phyloP scores from a whole-genome alignment of 2,329 filamentous ascomycete genomes.

The Aspergillus tanneri region DNA sequence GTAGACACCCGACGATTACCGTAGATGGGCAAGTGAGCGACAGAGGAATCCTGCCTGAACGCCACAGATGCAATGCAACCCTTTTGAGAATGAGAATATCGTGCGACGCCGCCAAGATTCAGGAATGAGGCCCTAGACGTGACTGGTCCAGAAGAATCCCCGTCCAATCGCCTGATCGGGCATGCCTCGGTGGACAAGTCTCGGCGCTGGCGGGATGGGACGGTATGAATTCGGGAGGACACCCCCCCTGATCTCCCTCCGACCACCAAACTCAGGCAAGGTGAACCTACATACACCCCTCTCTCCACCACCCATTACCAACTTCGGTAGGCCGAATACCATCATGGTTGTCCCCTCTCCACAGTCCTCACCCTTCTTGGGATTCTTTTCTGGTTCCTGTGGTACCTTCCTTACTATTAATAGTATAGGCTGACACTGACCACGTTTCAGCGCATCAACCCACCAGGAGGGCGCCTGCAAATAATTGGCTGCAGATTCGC shows the following conservation, averaged over 20 bases:
- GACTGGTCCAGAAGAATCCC: neutral
- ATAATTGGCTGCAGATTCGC: neutral
- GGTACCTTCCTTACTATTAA: neutral
- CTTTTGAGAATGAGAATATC: neutral
- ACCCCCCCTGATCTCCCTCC: too few species aligned
- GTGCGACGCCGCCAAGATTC: neutral
- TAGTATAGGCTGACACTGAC: neutral
- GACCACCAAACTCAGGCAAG: too few species aligned
- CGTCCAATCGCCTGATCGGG: neutral
- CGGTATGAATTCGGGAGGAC: too few species aligned
- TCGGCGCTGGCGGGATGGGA: too few species aligned
- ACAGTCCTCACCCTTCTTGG: neutral
- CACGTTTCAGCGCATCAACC: conserved; percentile 1
- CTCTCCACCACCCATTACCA: too few species aligned
- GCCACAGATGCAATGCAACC: neutral
- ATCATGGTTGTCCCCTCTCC: too few species aligned
- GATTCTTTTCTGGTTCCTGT: neutral
- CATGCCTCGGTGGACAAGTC: neutral
- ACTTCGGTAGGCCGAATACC: too few species aligned
- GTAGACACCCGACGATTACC: neutral
- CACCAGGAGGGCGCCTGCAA: neutral
- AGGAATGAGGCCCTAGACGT: too few species aligned
- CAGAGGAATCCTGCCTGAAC: too few species aligned
- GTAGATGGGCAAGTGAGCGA: too few species aligned
- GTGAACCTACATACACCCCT: too few species aligned